Conservation (phyloP, 164 flowering plant genomes). For the Akebia trifoliata region DNA sequence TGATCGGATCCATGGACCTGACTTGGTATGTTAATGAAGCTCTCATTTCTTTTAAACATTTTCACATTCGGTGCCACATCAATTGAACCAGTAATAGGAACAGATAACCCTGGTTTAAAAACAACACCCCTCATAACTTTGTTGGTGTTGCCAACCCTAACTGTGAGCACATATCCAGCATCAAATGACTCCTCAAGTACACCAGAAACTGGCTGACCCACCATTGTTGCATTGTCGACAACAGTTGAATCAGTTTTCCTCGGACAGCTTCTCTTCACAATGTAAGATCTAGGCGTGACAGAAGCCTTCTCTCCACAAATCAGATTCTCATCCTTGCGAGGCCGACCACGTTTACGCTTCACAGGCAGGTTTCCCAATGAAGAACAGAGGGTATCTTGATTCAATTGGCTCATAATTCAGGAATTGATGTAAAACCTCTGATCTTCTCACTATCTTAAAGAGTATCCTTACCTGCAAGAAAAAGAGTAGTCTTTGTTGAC, state of each 20-base stretch:
- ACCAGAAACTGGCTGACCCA: slow-evolving; percentile 69
- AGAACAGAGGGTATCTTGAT: slow-evolving; percentile 29
- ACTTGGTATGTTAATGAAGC: too few relatives aligned
- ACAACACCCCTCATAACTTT: slow-evolving; percentile 66
- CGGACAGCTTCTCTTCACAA: slow-evolving; percentile 15
- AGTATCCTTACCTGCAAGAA: background rate
- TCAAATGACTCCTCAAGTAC: slow-evolving; percentile 74
- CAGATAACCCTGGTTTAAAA: slow-evolving; percentile 69
- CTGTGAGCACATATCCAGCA: slow-evolving; percentile 74
- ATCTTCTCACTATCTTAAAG: slow-evolving; percentile 18
- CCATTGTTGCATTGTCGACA: slow-evolving; percentile 28
- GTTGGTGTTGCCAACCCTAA: slow-evolving; percentile 55
- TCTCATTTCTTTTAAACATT: slow-evolving; percentile 53
- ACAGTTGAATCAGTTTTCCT: slow-evolving; percentile 18
- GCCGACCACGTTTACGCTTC: slow-evolving; percentile 78
- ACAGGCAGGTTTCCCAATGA: slow-evolving; percentile 23
- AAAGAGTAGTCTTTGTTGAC: background rate
- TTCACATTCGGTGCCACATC: slow-evolving; percentile 72
- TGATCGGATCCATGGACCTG: too few relatives aligned
- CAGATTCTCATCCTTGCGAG: slow-evolving; percentile 35
- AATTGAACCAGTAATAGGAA: slow-evolving; percentile 61
- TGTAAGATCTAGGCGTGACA: slow-evolving; percentile 10
- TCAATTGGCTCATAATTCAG: too few relatives aligned
- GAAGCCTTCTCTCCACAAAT: slow-evolving; percentile 7
- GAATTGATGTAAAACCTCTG: too few relatives aligned